These are phyloP conservation scores for Cephalotrichum gorgonifer DNA, from an alignment of 2,329 filamentous ascomycete genomes.

Conservation along the genomic window DNA sequence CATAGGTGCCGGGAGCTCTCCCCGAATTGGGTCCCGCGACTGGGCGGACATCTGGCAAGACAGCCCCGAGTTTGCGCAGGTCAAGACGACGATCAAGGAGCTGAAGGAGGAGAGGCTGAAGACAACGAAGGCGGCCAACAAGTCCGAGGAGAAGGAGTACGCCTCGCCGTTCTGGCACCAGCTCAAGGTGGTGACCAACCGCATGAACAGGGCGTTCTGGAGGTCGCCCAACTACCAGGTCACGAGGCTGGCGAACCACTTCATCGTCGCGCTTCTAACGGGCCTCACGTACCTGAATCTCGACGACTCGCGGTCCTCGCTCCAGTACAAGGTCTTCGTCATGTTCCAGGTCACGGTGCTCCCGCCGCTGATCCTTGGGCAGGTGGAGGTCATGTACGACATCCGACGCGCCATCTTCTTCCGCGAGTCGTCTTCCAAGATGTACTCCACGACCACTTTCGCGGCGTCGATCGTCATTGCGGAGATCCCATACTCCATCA, in stretches of 20 bases:
- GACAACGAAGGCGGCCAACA: slow-evolving; percentile 30
- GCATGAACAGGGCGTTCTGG: slow-evolving; percentile 75
- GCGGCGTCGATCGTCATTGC: slow-evolving; percentile 67
- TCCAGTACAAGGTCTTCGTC: slow-evolving; percentile 82
- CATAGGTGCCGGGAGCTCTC: slow-evolving; percentile 63
- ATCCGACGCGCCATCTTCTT: slow-evolving; percentile 73
- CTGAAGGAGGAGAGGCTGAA: slow-evolving; percentile 52
- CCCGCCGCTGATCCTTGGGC: slow-evolving; percentile 70
- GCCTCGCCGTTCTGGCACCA: slow-evolving; percentile 74
- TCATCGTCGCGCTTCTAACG: slow-evolving; percentile 66
- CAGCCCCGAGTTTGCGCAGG: slow-evolving; percentile 56
- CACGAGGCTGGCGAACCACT: slow-evolving; percentile 76
- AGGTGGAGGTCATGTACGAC: slow-evolving; percentile 74
- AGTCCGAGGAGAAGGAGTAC: slow-evolving; percentile 60
- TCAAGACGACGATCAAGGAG: slow-evolving; percentile 55
- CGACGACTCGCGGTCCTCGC: slow-evolving; percentile 60
- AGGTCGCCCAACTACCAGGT: slow-evolving; percentile 82
- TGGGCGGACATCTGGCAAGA: slow-evolving; percentile 74
- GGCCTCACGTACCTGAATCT: slow-evolving; percentile 73
- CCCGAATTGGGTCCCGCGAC: slow-evolving; percentile 63
- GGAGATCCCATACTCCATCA: slow-evolving; percentile 72
- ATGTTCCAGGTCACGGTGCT: slow-evolving; percentile 85
- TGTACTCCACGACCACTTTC: slow-evolving; percentile 75
- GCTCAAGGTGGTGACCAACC: slow-evolving; percentile 60
- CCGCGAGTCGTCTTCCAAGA: slow-evolving; percentile 76